Base-by-base conservation (phyloP, 1,139 yeast genomes). In the Wickerhamomyces sp. region DNA sequence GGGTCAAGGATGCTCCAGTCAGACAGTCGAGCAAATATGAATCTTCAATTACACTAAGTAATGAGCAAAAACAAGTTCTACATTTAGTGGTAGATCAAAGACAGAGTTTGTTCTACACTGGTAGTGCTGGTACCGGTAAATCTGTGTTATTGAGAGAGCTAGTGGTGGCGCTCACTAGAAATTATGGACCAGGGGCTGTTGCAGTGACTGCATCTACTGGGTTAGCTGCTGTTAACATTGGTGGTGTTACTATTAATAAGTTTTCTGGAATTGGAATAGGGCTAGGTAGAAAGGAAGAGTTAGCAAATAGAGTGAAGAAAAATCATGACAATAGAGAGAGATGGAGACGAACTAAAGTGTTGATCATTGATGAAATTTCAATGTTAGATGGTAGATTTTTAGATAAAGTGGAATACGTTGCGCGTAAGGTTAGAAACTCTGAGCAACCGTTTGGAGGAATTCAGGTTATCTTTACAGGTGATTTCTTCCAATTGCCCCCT, bases 151-250 rank as follows among this genome's bases (percentile, higher is more conserved):
- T 89, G 37, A 67, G 74, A 36, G 74, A 76, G 31, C 64, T 89
- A 27, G 85, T 88, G 17, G 56, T 60, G 12, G 56, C 60, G 14
- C 54, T 80, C 31, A 58, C 64, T 14, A 59, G 66, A 6, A 61
- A 68, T 34, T 58, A 67, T 40, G 76, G 77, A 2, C 54, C 60
- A 3, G 67, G 67, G 10, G 62, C 68, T 1, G 83, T 89, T 3
- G 96, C 92, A 0, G 78, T 89, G 3, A 84, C 95, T 2, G 97
- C 97, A 0, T 85, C 96, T 0, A 88, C 96, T 0, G 97, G 97
- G 1, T 64, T 89, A 50, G 97, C 97, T 0, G 96, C 96, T 0
- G 77, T 86, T 32, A 87, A 84, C 53, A 81, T 89, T 51, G 92
- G 89, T 1, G 97, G 97, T 15, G 74, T 72, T 28, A 89, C 97